Percentiles rank a stretch among this genome's conserved stretches.
Evolutionary conservation across 1,139 yeast genomes (phyloP).

Genomic region (Taphrina confusa): DNA sequence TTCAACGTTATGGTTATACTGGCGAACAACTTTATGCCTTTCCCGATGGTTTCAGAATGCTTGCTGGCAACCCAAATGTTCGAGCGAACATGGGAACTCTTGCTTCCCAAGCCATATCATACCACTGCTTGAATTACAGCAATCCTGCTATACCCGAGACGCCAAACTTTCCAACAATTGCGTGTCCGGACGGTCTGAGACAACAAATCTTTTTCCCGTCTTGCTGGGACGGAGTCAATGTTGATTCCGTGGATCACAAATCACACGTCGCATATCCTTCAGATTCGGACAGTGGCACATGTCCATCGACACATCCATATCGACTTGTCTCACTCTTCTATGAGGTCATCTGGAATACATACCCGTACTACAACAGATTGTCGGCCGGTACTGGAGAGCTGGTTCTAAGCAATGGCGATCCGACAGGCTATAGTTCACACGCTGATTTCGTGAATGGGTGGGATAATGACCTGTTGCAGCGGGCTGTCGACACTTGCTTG

Average conservation of each 20-base stretch:
- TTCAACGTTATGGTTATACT: slow-evolving; percentile 33
- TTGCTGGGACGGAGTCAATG: slow-evolving; percentile 38
- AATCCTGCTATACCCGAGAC: slow-evolving; percentile 33
- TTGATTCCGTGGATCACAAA: slow-evolving; percentile 36
- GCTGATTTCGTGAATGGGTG: slow-evolving; percentile 38
- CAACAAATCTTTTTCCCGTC: slow-evolving; percentile 36
- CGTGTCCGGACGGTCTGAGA: slow-evolving; percentile 36
- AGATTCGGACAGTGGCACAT: slow-evolving; percentile 27
- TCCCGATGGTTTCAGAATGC: slow-evolving; percentile 37
- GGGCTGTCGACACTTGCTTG: slow-evolving; percentile 35
- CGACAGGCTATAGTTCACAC: slow-evolving; percentile 37
- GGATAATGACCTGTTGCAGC: slow-evolving; percentile 33
- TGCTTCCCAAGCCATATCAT: slow-evolving; percentile 33
- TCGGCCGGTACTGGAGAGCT: slow-evolving; percentile 32
- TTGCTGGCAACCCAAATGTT: slow-evolving; percentile 34
- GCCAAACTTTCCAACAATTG: slow-evolving; percentile 15
- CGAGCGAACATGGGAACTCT: slow-evolving; percentile 7
- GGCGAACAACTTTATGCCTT: slow-evolving; percentile 32
- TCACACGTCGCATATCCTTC: slow-evolving; percentile 36
- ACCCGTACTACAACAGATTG: slow-evolving; percentile 7
- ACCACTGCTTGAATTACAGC: slow-evolving; percentile 31
- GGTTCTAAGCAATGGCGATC: slow-evolving; percentile 34
- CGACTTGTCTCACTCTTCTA: slow-evolving; percentile 32
- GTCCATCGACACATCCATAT: slow-evolving; percentile 33
- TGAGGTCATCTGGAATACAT: slow-evolving; percentile 34